phyloP scores from a whole-genome alignment of 768 basidiomycete genomes.

The Hericium coralloides region DNA sequence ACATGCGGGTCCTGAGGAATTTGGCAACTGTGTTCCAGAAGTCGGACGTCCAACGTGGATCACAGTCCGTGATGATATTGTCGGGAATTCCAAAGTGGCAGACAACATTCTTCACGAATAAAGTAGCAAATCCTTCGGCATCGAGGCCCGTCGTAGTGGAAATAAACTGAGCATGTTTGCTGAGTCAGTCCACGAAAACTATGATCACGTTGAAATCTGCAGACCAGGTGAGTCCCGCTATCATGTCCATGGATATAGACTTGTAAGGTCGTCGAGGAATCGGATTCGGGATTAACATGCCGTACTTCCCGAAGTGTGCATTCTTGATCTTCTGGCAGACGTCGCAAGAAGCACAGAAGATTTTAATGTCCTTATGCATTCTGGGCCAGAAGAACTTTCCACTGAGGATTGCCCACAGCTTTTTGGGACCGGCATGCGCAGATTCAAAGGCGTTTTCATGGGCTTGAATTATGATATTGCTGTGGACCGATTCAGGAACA shows the following conservation, averaged over 20 bases:
- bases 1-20: conserved; percentile 1
- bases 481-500: not conserved
- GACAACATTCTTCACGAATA: conserved; percentile 6
- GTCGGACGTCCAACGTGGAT: conserved; percentile 10
- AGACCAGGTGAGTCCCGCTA: conserved; percentile 4
- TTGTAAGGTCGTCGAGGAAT: conserved; percentile 11
- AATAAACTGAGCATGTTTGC: conserved; percentile 24
- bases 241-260: conserved; percentile 6
- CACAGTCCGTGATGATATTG: not conserved
- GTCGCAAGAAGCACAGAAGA: conserved; percentile 5
- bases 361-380: conserved; percentile 5
- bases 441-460: conserved; percentile 6
- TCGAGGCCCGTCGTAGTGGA: conserved; percentile 8
- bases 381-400: not conserved
- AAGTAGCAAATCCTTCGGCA: conserved; percentile 1
- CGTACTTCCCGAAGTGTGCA: not conserved
- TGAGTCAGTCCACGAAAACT: conserved; percentile 15
- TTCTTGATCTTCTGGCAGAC: conserved; percentile 11
- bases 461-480: not conserved
- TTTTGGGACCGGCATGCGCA: conserved; percentile 4
- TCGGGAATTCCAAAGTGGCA: conserved; percentile 1
- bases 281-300: not conserved
- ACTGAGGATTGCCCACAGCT: conserved; percentile 1
- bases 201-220: conserved; percentile 9
- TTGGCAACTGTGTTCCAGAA: conserved; percentile 10